Evolutionary conservation across 805 yeast species (phyloP).

Genomic region (Suhomyces sp.): DNA sequence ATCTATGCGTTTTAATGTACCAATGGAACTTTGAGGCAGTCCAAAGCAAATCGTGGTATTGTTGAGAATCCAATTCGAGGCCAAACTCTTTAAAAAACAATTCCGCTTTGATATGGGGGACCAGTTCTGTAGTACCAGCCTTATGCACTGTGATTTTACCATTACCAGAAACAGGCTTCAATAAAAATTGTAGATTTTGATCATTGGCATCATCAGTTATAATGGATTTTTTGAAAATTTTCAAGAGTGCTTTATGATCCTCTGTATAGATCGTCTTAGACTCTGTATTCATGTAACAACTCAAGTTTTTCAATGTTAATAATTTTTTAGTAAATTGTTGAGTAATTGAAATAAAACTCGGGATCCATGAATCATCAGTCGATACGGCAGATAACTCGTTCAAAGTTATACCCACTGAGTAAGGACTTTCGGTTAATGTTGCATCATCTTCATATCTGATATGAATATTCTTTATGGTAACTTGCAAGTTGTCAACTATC

Average conservation of each 20-base stretch:
- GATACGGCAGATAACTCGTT: constrained; percentile 89
- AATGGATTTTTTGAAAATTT: constrained; percentile 48
- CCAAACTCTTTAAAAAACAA: constrained; percentile 86
- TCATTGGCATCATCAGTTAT: constrained; percentile 20
- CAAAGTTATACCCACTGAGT: constrained; percentile 78
- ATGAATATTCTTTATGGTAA: constrained; percentile 89
- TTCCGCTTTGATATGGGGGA: constrained; percentile 72
- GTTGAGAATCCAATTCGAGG: constrained; percentile 79
- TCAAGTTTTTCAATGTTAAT: constrained; percentile 68
- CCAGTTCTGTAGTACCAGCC: constrained; percentile 62
- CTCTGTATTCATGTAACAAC: constrained; percentile 81
- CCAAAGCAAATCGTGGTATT: constrained; percentile 78
- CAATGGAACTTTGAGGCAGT: constrained; percentile 81
- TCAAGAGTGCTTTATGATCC: constrained; percentile 49
- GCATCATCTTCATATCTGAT: constrained; percentile 83
- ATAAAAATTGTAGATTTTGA: constrained; percentile 49
- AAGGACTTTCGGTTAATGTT: constrained; percentile 70
- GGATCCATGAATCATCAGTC: constrained; percentile 80
- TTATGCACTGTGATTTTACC: constrained; percentile 85
- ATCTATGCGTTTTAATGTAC: constrained; percentile 73
- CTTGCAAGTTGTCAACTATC: constrained; percentile 87
- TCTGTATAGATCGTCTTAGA: constrained; percentile 38
- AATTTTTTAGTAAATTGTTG: constrained; percentile 71
- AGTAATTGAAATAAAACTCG: constrained; percentile 76
- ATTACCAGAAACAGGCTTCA: constrained; percentile 85